phyloP scores from a whole-genome alignment of 345 rosid genomes.

The Salix suchowensis region DNA sequence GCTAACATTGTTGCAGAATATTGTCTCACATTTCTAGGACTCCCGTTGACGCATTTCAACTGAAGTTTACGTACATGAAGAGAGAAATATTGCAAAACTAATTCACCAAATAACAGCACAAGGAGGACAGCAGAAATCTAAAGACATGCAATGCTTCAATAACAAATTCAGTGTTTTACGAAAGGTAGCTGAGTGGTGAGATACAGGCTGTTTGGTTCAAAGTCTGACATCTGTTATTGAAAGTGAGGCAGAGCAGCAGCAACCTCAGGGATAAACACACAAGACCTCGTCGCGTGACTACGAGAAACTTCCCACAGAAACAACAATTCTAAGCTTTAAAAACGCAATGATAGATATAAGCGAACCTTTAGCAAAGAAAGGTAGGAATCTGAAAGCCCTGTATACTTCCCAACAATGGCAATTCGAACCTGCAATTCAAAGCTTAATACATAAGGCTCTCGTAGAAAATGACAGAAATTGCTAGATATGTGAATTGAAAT shows the following conservation, averaged over 20 bases:
- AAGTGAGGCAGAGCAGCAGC: neutral
- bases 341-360: neutral
- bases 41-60: neutral
- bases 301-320: neutral
- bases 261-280: no score
- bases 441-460: neutral
- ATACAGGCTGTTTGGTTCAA: neutral
- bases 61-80: neutral
- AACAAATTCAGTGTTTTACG: neutral
- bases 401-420: constrained; percentile 82
- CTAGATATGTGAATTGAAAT: neutral
- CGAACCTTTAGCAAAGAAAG: constrained; percentile 70
- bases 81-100: neutral
- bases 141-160: neutral
- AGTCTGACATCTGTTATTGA: neutral
- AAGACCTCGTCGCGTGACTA: neutral
- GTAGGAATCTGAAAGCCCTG: constrained; percentile 69
- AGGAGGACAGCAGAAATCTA: neutral
- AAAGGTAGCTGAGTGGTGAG: neutral
- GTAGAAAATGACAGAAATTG: neutral
- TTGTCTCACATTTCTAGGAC: neutral
- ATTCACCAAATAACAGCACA: neutral
- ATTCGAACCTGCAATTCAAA: constrained; percentile 51
- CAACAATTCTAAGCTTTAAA: neutral
- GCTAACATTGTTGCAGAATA: neutral